Percentiles rank a stretch among this genome's conserved stretches.
These are phyloP conservation scores for Trypanosoma brucei DNA, from an alignment of 208 protist species.

Conservation along the genomic window DNA sequence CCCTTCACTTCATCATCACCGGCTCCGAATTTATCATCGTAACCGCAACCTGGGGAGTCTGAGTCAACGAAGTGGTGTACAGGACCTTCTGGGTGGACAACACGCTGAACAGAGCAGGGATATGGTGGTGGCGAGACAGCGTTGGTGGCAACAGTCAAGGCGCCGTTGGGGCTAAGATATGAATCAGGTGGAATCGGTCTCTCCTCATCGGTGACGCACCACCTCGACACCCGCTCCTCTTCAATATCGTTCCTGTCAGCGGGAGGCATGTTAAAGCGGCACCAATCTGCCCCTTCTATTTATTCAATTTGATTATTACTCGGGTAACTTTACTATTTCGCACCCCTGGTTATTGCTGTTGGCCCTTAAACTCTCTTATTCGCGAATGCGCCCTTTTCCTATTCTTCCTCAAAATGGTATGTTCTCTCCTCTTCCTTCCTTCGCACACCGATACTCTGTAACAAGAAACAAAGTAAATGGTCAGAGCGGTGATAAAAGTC, in stretches of 20 bases:
- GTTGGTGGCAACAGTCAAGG: not conserved
- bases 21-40: not conserved
- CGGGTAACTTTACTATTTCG: no score
- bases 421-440: no score
- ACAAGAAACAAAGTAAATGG: no score
- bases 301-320: not conserved
- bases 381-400: no score
- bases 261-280: not conserved
- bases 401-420: no score
- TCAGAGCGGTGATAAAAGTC: no score
- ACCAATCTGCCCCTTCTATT: not conserved
- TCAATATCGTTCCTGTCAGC: not conserved
- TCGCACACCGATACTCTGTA: no score
- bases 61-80: not conserved
- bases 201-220: not conserved
- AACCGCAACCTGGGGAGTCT: not conserved
- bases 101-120: no score
- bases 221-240: not conserved
- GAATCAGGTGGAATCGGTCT: not conserved
- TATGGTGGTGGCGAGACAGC: no score
- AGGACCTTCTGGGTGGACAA: no score
- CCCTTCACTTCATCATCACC: not conserved
- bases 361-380: no score
- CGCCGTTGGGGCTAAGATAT: not conserved
- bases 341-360: no score